phyloP scores from a whole-genome alignment of 2,329 filamentous ascomycete species.

The Chaetomium strumarium region DNA sequence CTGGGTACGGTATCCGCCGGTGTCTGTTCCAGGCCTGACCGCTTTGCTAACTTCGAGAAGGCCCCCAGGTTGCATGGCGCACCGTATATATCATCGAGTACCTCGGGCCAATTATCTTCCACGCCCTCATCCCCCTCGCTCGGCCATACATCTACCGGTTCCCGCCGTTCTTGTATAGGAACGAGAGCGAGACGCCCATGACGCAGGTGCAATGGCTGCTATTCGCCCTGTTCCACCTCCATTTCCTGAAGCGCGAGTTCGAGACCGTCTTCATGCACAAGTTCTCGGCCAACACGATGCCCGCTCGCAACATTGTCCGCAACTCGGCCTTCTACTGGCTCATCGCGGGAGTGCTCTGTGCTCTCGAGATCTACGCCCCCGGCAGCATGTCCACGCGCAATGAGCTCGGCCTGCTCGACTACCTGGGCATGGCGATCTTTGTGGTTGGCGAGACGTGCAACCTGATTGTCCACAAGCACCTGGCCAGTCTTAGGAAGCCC shows the following conservation, averaged over 20 bases:
- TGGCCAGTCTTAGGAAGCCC: slow-evolving; percentile 68
- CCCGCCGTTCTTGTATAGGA: slow-evolving; percentile 38
- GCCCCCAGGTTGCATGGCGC: slow-evolving; percentile 83
- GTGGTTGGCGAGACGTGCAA: slow-evolving; percentile 75
- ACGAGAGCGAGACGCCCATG: slow-evolving; percentile 45
- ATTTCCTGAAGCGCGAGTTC: slow-evolving; percentile 92
- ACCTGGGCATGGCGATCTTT: slow-evolving; percentile 65
- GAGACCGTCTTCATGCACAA: slow-evolving; percentile 94
- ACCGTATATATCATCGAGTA: slow-evolving; percentile 97
- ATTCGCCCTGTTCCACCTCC: slow-evolving; percentile 66
- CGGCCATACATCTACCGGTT: slow-evolving; percentile 66
- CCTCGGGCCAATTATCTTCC: slow-evolving; percentile 82
- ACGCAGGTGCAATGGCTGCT: slow-evolving; percentile 65
- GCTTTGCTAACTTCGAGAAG: slow-evolving; percentile 38
- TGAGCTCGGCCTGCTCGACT: slow-evolving; percentile 48
- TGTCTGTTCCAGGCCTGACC: not conserved
- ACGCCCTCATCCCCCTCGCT: slow-evolving; percentile 65
- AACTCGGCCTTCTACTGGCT: slow-evolving; percentile 95
- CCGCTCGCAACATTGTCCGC: slow-evolving; percentile 81
- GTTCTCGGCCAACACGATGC: slow-evolving; percentile 95
- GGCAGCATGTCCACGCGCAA: slow-evolving; percentile 58
- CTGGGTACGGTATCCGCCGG: slow-evolving; percentile 58
- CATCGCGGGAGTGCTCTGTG: slow-evolving; percentile 71
- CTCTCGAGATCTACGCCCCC: slow-evolving; percentile 79
- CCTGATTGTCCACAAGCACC: slow-evolving; percentile 69